Conservation (phyloP, 2,329 filamentous ascomycete species). For the Diaporthe humulicola region DNA sequence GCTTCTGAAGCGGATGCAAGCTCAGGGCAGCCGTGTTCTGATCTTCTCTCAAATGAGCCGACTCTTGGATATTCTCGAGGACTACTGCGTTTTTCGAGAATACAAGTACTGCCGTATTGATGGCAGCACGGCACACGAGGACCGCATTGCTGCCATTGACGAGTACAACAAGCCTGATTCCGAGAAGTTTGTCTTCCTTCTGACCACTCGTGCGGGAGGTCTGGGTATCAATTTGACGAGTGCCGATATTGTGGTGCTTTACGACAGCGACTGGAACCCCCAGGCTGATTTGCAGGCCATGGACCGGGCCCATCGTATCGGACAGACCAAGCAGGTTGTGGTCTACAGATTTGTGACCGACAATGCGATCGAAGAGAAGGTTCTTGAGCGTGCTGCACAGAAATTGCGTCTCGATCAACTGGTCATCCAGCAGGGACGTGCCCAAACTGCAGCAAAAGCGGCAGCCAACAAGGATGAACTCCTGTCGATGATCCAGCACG, state of each 20-base stretch:
- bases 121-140: conserved; percentile 95
- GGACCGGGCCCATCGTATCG: conserved; percentile 98
- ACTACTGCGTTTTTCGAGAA: conserved; percentile 96
- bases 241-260: conserved; percentile 95
- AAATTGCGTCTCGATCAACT: conserved; percentile 96
- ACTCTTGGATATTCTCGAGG: conserved; percentile 94
- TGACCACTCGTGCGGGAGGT: conserved; percentile 95
- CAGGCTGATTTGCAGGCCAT: conserved; percentile 98
- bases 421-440: conserved; percentile 96
- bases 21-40: conserved; percentile 92
- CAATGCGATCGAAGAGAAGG: conserved; percentile 98
- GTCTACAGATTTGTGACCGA: conserved; percentile 98
- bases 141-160: conserved; percentile 96
- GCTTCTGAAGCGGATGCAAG: conserved; percentile 84
- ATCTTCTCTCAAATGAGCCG: conserved; percentile 99
- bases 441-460: conserved; percentile 90
- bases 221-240: conserved; percentile 96
- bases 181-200: conserved; percentile 95
- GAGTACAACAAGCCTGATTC: conserved; percentile 97
- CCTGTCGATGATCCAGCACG: conserved; percentile 98
- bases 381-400: conserved; percentile 94
- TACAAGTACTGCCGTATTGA: conserved; percentile 98
- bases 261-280: conserved; percentile 99
- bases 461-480: conserved; percentile 97
- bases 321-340: conserved; percentile 96